Evolutionary conservation across 2,329 filamentous ascomycete species (phyloP).

Genomic region (Fusarium duplospermum): DNA sequence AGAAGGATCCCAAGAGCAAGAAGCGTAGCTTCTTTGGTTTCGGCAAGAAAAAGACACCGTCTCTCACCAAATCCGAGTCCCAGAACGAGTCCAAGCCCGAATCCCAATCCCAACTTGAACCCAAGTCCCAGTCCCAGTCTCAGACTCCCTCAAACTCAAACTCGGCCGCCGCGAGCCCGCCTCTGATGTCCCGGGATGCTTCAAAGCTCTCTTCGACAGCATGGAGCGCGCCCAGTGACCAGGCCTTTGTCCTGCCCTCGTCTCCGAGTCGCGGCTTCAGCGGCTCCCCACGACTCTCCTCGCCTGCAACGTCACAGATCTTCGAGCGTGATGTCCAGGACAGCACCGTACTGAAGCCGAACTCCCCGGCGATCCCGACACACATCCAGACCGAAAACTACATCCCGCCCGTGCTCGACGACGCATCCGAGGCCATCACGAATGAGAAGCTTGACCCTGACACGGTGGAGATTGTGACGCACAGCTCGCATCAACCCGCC

Average conservation of each 20-base stretch:
- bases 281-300: conserved; percentile 79
- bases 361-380: conserved; percentile 87
- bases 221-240: conserved; percentile 57
- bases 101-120: conserved; percentile 4
- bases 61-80: conserved; percentile 25
- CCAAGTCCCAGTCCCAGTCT: conserved; percentile 31
- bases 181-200: conserved; percentile 48
- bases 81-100: conserved; percentile 29
- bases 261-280: conserved; percentile 76
- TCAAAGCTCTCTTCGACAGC: conserved; percentile 56
- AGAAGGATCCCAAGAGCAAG: conserved; percentile 54
- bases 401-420: conserved; percentile 91
- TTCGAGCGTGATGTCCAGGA: conserved; percentile 98
- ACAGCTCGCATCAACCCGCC: conserved; percentile 84
- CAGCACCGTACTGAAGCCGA: conserved; percentile 71
- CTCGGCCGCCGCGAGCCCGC: conserved; percentile 47
- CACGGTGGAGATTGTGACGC: conserved; percentile 91
- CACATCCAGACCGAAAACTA: conserved; percentile 96
- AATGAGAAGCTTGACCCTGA: conserved; percentile 87
- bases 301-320: conserved; percentile 82
- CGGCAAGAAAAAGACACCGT: conserved; percentile 67
- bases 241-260: conserved; percentile 62
- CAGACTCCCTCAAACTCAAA: conserved; percentile 51
- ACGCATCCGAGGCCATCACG: conserved; percentile 91
- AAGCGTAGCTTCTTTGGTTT: conserved; percentile 70